A percentile compares a stretch with the other conserved stretches of the same genome.
These are phyloP conservation scores for Allium cepa DNA, from an alignment of 106 monocot genomes.

Conservation along the genomic window DNA sequence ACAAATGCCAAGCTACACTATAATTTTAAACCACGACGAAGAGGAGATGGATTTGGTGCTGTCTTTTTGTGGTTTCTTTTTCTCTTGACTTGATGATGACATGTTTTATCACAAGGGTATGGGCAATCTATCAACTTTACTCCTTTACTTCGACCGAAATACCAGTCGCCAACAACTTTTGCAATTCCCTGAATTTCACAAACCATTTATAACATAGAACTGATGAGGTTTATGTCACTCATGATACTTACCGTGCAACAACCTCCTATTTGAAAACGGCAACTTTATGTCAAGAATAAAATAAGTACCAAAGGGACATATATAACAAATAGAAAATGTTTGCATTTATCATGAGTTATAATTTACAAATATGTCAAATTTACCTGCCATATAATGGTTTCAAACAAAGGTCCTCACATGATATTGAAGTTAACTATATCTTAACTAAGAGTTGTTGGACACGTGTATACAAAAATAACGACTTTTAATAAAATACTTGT, in stretches of 20 bases:
- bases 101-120: constrained; percentile 61
- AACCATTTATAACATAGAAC: background rate
- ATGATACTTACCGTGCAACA: background rate
- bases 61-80: too few species aligned
- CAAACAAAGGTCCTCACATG: too few species aligned
- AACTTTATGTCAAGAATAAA: background rate
- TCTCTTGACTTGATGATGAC: constrained; percentile 28
- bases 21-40: too few species aligned
- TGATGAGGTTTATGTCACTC: too few species aligned
- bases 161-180: constrained; percentile 77
- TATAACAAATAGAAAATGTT: background rate
- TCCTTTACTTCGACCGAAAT: constrained; percentile 36
- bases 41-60: too few species aligned
- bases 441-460: too few species aligned
- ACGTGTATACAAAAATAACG: too few species aligned
- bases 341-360: background rate
- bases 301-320: background rate
- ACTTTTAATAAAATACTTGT: too few species aligned
- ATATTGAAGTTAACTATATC: too few species aligned
- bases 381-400: too few species aligned
- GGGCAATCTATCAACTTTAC: constrained; percentile 55
- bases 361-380: too few species aligned
- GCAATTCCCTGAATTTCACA: constrained; percentile 46
- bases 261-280: background rate
- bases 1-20: too few species aligned